phyloP scores from a whole-genome alignment of 164 flowering plant species.

The Dillenia turbinata region DNA sequence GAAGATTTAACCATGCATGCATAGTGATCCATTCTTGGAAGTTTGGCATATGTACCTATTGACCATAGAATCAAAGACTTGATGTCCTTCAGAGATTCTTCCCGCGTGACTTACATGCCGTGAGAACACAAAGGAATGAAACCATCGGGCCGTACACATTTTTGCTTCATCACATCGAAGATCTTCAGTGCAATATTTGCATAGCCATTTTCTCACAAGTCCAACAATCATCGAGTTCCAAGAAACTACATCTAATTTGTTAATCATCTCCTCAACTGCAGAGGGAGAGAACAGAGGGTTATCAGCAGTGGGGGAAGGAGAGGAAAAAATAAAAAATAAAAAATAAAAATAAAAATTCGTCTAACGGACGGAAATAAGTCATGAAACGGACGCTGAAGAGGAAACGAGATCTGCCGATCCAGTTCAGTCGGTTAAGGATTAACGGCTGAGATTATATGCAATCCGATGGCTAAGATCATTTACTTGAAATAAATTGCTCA shows the following conservation, averaged over 20 bases:
- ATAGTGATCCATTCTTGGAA: slow-evolving; percentile 67
- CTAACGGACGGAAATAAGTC: too few relatives aligned
- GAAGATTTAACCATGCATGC: slow-evolving; percentile 91
- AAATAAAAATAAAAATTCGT: too few relatives aligned
- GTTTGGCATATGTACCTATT: slow-evolving; percentile 27
- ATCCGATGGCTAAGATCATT: too few relatives aligned
- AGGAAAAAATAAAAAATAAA: too few relatives aligned
- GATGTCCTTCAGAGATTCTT: slow-evolving; percentile 58
- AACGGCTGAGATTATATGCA: too few relatives aligned
- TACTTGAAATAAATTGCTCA: too few relatives aligned
- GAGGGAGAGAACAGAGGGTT: too few relatives aligned
- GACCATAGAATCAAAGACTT: slow-evolving; percentile 53
- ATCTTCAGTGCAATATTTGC: slow-evolving; percentile 58
- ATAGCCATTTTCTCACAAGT: slow-evolving; percentile 69
- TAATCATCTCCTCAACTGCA: slow-evolving; percentile 41
- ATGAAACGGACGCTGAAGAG: too few relatives aligned
- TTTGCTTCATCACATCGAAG: slow-evolving; percentile 52
- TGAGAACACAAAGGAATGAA: slow-evolving; percentile 81
- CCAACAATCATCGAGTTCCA: slow-evolving; percentile 96
- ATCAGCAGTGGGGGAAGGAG: too few relatives aligned
- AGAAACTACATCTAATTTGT: slow-evolving; percentile 21
- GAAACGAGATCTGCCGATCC: too few relatives aligned
- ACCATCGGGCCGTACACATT: slow-evolving; percentile 58
- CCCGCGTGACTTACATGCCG: slow-evolving; percentile 88
- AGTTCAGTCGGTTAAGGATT: too few relatives aligned